These are phyloP conservation scores for Calycina herbarum DNA, from an alignment of 2,329 filamentous ascomycete genomes.

Conservation along the genomic window DNA sequence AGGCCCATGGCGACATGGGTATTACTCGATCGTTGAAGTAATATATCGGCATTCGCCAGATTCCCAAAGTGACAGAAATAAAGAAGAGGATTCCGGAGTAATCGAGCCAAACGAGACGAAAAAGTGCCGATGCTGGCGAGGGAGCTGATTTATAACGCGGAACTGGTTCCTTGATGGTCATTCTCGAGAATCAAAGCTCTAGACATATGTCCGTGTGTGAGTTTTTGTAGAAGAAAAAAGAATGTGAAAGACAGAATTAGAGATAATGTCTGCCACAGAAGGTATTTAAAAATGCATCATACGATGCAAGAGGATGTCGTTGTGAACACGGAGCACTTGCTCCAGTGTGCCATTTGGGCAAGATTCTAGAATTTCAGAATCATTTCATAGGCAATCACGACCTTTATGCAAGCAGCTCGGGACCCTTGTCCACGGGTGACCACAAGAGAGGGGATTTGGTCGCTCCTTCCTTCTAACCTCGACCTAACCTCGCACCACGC, in stretches of 20 bases:
- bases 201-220: constrained; percentile 6
- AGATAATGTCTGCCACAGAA: neutral
- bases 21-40: constrained; percentile 21
- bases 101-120: constrained; percentile 15
- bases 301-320: neutral
- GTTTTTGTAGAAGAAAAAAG: neutral
- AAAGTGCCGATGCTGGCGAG: neutral
- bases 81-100: constrained; percentile 19
- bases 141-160: neutral
- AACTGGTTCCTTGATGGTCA: neutral
- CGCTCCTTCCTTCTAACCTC: too few relatives aligned
- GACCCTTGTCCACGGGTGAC: too few relatives aligned
- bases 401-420: neutral
- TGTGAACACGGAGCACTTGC: neutral
- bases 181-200: neutral
- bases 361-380: neutral
- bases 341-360: neutral
- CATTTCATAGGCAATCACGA: neutral
- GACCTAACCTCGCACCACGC: too few relatives aligned
- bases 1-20: constrained; percentile 14
- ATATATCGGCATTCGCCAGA: constrained; percentile 26
- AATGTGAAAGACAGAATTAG: neutral
- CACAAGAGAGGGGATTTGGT: too few relatives aligned
- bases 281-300: constrained; percentile 1
- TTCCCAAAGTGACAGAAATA: constrained; percentile 13